Percentiles rank a stretch among this genome's conserved stretches.
phyloP scores from a whole-genome alignment of 805 yeast species.

The Lipomyces mesembrius region DNA sequence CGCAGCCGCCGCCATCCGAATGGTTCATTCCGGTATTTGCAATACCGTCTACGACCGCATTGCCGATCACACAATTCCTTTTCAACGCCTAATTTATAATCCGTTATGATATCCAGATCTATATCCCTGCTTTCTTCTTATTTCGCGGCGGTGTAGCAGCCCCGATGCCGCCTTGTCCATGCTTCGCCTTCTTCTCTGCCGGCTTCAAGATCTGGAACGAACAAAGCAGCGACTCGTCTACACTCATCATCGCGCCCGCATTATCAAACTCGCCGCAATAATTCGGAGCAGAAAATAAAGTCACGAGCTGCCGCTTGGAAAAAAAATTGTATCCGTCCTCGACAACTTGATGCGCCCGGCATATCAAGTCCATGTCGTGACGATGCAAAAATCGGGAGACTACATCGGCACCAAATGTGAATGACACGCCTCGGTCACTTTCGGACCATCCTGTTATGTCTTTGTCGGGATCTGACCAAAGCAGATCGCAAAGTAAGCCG shows the following conservation, averaged over 20 bases:
- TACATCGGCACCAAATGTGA: slow-evolving; percentile 97
- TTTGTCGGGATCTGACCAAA: slow-evolving; percentile 99
- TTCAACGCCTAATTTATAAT: neutral
- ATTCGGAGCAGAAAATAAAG: slow-evolving; percentile 94
- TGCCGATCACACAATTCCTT: neutral
- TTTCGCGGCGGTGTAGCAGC: slow-evolving; percentile 14
- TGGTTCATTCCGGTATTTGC: neutral
- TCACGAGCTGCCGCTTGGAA: slow-evolving; percentile 92
- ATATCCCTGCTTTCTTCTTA: neutral
- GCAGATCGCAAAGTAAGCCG: slow-evolving; percentile 90
- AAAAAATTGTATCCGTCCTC: slow-evolving; percentile 99
- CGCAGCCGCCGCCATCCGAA: neutral
- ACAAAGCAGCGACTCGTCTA: slow-evolving; percentile 84
- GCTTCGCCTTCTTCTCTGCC: slow-evolving; percentile 91
- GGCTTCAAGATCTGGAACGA: slow-evolving; percentile 93
- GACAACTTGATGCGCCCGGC: slow-evolving; percentile 98
- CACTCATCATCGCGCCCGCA: slow-evolving; percentile 99
- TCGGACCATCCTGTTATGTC: slow-evolving; percentile 99
- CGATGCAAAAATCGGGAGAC: slow-evolving; percentile 93
- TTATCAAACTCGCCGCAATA: slow-evolving; percentile 96
- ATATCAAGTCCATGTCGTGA: slow-evolving; percentile 96
- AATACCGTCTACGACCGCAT: neutral
- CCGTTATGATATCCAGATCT: neutral
- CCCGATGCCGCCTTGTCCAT: slow-evolving; percentile 49
- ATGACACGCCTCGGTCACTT: slow-evolving; percentile 97